Conservation (phyloP, 176 grass and related monocot genomes). For the Zea mays region Zm-B73-REFERENCE-NAM-5.0 NC_050099.1:3703501-3704000, state of each 20-base stretch:
- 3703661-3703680: too few species aligned
- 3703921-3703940: too few species aligned
- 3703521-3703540: conserved; percentile 57
- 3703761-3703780: neutral
- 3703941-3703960: too few species aligned
- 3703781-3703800: neutral
- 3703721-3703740: conserved; percentile 47
- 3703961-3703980: too few species aligned
- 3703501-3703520: neutral
- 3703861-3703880: conserved; percentile 28
- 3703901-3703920: too few species aligned
- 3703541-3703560: conserved; percentile 88
- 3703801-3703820: neutral
- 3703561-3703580: too few species aligned
- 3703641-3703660: too few species aligned
- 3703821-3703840: conserved; percentile 30
- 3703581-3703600: too few species aligned
- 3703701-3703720: conserved; percentile 59
- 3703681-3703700: too few species aligned
- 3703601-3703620: too few species aligned
- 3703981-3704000: too few species aligned
- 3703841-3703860: conserved; percentile 30
- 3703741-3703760: neutral
- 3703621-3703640: too few species aligned
- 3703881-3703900: neutral